Evolutionary conservation across 176 grass and related monocot species (phyloP).

Genomic region (Avena atlantica): DNA sequence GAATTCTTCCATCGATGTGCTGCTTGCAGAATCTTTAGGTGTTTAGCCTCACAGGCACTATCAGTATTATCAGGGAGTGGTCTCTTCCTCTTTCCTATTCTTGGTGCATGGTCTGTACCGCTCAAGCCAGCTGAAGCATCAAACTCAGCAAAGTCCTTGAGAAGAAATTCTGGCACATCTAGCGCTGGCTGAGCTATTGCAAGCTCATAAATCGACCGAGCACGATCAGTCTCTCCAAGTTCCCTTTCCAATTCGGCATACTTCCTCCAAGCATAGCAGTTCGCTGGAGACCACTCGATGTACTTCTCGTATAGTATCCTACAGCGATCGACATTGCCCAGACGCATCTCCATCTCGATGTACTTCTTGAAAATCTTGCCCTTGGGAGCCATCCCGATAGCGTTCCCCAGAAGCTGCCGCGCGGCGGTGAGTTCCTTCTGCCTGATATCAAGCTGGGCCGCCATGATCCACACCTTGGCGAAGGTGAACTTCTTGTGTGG

Average conservation of each 20-base stretch:
- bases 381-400: constrained; percentile 85
- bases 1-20: neutral
- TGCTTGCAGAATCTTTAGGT: neutral
- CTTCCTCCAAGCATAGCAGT: constrained; percentile 92
- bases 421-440: constrained; percentile 63
- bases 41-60: neutral
- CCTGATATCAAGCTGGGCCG: constrained; percentile 82
- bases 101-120: neutral
- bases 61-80: neutral
- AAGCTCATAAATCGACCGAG: constrained; percentile 81
- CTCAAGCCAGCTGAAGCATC: neutral
- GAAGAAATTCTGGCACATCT: constrained; percentile 82
- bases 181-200: constrained; percentile 85
- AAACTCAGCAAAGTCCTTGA: constrained; percentile 52
- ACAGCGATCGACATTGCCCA: constrained; percentile 77
- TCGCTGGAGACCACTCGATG: constrained; percentile 79
- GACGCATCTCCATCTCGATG: constrained; percentile 83
- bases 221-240: constrained; percentile 82
- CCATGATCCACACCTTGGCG: constrained; percentile 86
- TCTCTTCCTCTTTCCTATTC: neutral
- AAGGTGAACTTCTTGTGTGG: constrained; percentile 90
- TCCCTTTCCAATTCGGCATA: constrained; percentile 82
- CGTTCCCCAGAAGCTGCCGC: constrained; percentile 76
- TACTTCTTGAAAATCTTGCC: constrained; percentile 94
- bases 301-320: constrained; percentile 84